Percentiles rank a stretch among this genome's conserved stretches.
phyloP scores from a whole-genome alignment of 768 basidiomycete species.

The Suillus occidentalis region DNA sequence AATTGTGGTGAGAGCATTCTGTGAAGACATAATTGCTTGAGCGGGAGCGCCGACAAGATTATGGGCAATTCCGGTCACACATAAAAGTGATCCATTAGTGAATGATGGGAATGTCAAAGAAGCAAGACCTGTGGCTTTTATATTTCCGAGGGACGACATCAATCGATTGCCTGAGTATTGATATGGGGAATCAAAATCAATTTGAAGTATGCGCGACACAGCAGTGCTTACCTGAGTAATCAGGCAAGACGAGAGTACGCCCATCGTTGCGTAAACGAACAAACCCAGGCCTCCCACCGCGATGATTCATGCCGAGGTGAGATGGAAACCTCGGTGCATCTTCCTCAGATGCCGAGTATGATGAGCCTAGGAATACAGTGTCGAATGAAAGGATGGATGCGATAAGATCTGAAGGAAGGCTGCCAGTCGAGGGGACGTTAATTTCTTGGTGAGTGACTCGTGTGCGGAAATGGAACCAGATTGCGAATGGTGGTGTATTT shows the following conservation, averaged over 20 bases:
- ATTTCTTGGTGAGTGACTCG: constrained; percentile 36
- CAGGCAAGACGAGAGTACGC: constrained; percentile 57
- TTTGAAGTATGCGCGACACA: constrained; percentile 10
- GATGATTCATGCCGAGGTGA: constrained; percentile 67
- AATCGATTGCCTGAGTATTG: constrained; percentile 52
- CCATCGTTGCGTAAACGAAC: constrained; percentile 55
- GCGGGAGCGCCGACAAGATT: constrained; percentile 45
- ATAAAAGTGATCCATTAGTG: constrained; percentile 56
- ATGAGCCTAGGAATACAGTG: constrained; percentile 58
- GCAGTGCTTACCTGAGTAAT: constrained; percentile 49
- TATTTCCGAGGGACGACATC: constrained; percentile 64
- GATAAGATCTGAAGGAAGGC: constrained; percentile 51
- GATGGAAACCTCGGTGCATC: constrained; percentile 46
- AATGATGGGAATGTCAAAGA: constrained; percentile 57
- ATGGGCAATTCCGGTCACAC: constrained; percentile 58
- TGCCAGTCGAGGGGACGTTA: constrained; percentile 35
- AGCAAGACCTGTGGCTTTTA: constrained; percentile 57
- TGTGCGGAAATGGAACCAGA: constrained; percentile 42
- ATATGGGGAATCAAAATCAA: background rate
- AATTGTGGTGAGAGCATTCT: constrained; percentile 50
- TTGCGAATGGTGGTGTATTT: constrained; percentile 66
- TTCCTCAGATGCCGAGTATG: constrained; percentile 40
- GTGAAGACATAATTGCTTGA: constrained; percentile 54
- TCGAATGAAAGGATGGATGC: constrained; percentile 50
- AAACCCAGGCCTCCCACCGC: constrained; percentile 62